Conservation (phyloP, 805 yeast genomes). For the Jamesozyma gamospora region DNA sequence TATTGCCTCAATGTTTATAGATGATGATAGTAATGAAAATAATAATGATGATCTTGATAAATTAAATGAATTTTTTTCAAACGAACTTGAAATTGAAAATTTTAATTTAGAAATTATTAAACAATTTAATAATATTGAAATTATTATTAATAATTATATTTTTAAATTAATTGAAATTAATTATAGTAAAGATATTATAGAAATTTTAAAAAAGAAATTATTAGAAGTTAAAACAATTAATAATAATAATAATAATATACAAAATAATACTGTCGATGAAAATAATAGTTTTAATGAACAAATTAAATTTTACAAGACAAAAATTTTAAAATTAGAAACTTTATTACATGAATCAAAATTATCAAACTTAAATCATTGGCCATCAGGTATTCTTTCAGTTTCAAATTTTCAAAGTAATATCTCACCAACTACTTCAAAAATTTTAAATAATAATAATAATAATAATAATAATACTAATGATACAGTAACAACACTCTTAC, state of each 20-base stretch:
- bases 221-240: conserved; percentile 1
- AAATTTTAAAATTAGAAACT: conserved; percentile 71
- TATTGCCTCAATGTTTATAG: conserved; percentile 2
- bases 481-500: no score
- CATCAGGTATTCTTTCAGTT: conserved; percentile 30
- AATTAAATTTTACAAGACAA: conserved; percentile 38
- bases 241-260: background rate
- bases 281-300: background rate
- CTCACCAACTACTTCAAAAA: background rate
- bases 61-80: background rate
- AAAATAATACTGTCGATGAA: background rate
- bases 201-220: conserved; percentile 20
- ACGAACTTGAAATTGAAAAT: background rate
- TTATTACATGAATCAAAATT: conserved; percentile 65
- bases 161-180: conserved; percentile 24
- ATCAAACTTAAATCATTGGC: conserved; percentile 41
- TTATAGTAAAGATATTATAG: conserved; percentile 28
- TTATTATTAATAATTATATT: conserved; percentile 32
- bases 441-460: background rate
- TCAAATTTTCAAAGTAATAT: background rate
- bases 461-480: background rate
- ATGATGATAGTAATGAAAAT: background rate
- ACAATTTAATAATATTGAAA: conserved; percentile 5
- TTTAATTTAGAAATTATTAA: no score
- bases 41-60: background rate